Base-by-base conservation (phyloP, 1,284 basidiomycete species). In the Baeospora myosura region DNA sequence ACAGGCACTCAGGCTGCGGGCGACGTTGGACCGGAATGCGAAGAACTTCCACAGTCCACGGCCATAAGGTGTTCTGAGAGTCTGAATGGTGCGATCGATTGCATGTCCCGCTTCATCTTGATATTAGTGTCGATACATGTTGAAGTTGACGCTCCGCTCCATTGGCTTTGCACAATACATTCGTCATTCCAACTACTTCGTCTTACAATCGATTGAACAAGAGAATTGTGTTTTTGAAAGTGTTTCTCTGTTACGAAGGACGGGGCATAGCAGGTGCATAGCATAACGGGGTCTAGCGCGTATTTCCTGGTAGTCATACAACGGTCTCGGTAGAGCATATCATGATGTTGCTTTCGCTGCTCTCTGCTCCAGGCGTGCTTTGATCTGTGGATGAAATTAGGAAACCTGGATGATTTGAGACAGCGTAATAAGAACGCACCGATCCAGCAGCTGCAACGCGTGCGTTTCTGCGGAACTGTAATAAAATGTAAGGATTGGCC, bases 381-480 rank as follows among this genome's bases (percentile, higher is more conserved):
- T 76, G 61, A 75, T 69, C 83, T 88, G 50, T 23, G 49, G 30
- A 28, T 48, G 31, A n/a, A 41, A 39, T 45, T 29, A 33, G 51
- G 40, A 42, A 41, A 46, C 33, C 44, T 45, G 41, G 10, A 33
- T 14, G 24, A n/a, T 16, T 24, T 12, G 8, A 18, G 7, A 18
- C 14, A 26, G 18, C 10, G 24, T 14, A 28, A 11, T 49, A 42
- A 39, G 33, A 43, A 73, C 83, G 61, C 61, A 90, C 88, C 43
- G 88, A 87, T 55, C 89, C 90, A 54, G 69, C 64, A 46, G 84
- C 76, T 48, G 89, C 87, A 65, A 76, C 78, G 51, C 78, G 76
- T 49, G 86, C 76, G 66, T 93, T 93, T 60, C 87, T 82, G 62
- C 88, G 83, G 78, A 91, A 92, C 88, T 88, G 47, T 44, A 46